Base-by-base conservation (phyloP, 495 filamentous ascomycete genomes). In the Friedmanniomyces endolithicus region DNA sequence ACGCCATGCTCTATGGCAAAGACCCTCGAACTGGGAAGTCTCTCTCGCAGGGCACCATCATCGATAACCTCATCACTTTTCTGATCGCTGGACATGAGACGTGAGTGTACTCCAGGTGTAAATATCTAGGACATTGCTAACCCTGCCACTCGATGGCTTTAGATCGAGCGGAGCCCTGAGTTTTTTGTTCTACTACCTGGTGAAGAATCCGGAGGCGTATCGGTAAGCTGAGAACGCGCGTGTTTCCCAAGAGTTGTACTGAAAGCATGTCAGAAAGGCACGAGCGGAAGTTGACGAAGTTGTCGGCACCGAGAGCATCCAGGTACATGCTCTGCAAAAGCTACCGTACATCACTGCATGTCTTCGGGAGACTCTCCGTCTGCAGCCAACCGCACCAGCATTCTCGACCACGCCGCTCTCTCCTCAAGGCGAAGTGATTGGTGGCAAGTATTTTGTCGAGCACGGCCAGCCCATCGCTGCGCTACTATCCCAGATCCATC, bases 331-430 rank as follows among this genome's bases (percentile, higher is more conserved):
- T 60, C 69, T 89, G 61, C 72, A 76, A 2, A 83, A 84, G 56
- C 68, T 88, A 7, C 69, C 71, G 0, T 87, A 86, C 62, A 68
- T 87, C 56, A 76, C 74, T n/a, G 82, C 77, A 20, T 68, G 80
- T 24, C 71, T 92, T 58, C 75, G 83, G 0, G 87, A 92, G 67
- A 81, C 87, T 0, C 70, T 90, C 0, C 79, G 87, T 46, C 66
- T 88, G 1, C 71, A 68, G 31, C 76, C 85, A 2, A 78, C 83
- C 2, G 86, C 85, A 17, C 75, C 83, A 0, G 70, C 73, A 1
- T 81, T 86, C 67, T 58, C 57, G 8, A 39, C 75, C n/a, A 57
- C 70, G 11, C 65, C 76, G 22, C 74, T 84, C 58, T 73, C 75
- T 1, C 74, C 78, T 14, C 1, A 59, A 74, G 72, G 25, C 71